phyloP scores from a whole-genome alignment of 495 filamentous ascomycete species.

The Bacidia rubella region DNA sequence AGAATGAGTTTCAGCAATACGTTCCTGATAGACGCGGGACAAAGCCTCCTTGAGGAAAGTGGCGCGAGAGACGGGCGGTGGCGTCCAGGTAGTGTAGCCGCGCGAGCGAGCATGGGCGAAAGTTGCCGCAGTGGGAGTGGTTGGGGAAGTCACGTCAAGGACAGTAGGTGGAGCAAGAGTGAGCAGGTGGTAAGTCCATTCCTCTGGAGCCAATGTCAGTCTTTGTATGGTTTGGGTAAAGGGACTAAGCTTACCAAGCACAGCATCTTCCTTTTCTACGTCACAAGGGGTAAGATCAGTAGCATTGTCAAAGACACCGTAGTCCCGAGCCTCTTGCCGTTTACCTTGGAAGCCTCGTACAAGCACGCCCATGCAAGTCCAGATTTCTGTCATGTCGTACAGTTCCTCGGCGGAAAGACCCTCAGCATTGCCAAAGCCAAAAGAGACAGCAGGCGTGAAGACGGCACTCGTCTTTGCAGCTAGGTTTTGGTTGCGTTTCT shows the following conservation, averaged over 20 bases:
- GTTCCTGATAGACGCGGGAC: conserved; percentile 42
- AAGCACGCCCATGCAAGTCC: conserved; percentile 47
- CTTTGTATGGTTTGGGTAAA: neutral
- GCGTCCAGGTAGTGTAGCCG: conserved; percentile 45
- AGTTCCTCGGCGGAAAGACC: conserved; percentile 44
- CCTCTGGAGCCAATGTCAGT: conserved; percentile 36
- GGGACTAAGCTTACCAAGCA: conserved; percentile 35
- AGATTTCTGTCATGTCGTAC: conserved; percentile 54
- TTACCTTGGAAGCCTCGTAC: conserved; percentile 45
- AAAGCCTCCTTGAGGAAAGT: conserved; percentile 53
- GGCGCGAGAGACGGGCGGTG: conserved; percentile 34
- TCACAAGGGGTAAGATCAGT: conserved; percentile 32
- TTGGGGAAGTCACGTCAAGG: conserved; percentile 38
- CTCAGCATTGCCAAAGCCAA: conserved; percentile 43
- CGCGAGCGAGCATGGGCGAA: conserved; percentile 40
- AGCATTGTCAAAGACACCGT: conserved; percentile 41
- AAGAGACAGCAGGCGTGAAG: conserved; percentile 42
- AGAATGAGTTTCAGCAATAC: conserved; percentile 22
- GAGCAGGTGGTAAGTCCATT: conserved; percentile 49
- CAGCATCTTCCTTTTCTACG: conserved; percentile 36
- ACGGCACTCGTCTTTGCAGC: conserved; percentile 39
- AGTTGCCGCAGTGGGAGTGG: conserved; percentile 29
- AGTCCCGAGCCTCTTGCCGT: conserved; percentile 38
- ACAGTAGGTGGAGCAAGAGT: conserved; percentile 46
- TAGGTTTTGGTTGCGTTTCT: conserved; percentile 22